Evolutionary conservation across 495 filamentous ascomycete species (phyloP).

Genomic region (Neurospora discreta): DNA sequence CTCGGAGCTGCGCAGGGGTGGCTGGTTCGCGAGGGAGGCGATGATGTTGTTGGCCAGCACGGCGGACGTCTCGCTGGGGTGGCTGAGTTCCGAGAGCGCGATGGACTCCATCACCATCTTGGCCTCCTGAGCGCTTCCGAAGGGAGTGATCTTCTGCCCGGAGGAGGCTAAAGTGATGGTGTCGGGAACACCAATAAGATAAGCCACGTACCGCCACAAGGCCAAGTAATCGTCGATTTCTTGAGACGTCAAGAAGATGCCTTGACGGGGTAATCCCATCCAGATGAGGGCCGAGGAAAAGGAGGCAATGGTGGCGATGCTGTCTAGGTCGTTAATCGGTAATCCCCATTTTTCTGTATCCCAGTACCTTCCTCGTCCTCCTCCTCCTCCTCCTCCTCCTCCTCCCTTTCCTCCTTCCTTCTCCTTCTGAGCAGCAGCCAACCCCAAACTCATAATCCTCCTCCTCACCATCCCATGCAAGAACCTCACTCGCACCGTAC

Average conservation of each 20-base stretch:
- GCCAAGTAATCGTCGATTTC: conserved; percentile 63
- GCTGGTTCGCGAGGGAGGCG: conserved; percentile 45
- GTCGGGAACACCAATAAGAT: conserved; percentile 42
- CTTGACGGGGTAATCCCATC: conserved; percentile 60
- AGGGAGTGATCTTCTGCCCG: conserved; percentile 33
- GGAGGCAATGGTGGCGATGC: conserved; percentile 54
- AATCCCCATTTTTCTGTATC: conserved; percentile 46
- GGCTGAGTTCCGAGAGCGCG: conserved; percentile 46
- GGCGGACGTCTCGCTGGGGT: conserved; percentile 46
- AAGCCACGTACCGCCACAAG: conserved; percentile 62
- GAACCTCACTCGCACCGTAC: conserved; percentile 62
- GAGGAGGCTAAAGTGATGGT: background rate
- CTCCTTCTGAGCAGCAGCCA: background rate
- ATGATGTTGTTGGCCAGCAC: conserved; percentile 68
- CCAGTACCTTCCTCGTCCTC: conserved; percentile 38
- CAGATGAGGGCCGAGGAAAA: conserved; percentile 60
- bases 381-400: no score
- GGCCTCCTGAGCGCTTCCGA: conserved; percentile 43
- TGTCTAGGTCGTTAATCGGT: conserved; percentile 68
- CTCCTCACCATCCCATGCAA: conserved; percentile 62
- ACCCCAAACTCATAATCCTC: conserved; percentile 17
- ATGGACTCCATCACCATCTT: conserved; percentile 55
- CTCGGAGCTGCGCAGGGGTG: conserved; percentile 50
- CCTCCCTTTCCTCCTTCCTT: background rate
- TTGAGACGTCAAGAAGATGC: conserved; percentile 49